Percentiles rank a stretch among this genome's conserved stretches.
Evolutionary conservation across 2,329 filamentous ascomycete genomes (phyloP).

Genomic region (Hymenoscyphus albidus): DNA sequence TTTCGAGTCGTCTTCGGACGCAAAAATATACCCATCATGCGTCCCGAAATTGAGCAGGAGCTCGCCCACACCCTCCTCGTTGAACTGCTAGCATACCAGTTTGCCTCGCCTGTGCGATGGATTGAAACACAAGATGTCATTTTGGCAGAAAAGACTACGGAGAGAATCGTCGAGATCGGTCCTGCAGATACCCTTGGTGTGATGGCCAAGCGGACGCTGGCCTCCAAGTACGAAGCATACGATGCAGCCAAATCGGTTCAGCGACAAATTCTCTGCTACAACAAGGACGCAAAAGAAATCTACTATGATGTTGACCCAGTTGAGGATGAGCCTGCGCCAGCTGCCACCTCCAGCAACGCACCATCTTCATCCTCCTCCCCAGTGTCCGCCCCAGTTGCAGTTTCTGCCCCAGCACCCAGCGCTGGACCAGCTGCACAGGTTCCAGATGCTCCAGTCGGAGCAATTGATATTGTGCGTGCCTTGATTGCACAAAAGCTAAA

Average conservation of each 20-base stretch:
- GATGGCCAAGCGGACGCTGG: constrained; percentile 94
- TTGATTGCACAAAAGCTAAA: constrained; percentile 97
- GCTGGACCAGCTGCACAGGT: constrained; percentile 85
- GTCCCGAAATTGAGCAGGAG: constrained; percentile 98
- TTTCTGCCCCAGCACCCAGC: constrained; percentile 58
- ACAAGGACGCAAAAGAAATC: constrained; percentile 98
- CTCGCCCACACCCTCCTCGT: constrained; percentile 97
- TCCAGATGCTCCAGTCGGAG: constrained; percentile 80
- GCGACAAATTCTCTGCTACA: constrained; percentile 97
- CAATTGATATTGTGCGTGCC: constrained; percentile 82
- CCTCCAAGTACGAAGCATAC: constrained; percentile 97
- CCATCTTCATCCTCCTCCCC: constrained; percentile 35
- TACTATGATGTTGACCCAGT: constrained; percentile 98
- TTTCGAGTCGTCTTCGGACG: constrained; percentile 30
- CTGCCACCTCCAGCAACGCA: constrained; percentile 38
- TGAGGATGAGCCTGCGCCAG: constrained; percentile 77
- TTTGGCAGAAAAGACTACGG: constrained; percentile 89
- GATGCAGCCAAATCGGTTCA: constrained; percentile 95
- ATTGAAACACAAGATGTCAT: constrained; percentile 99
- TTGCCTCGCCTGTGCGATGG: constrained; percentile 98
- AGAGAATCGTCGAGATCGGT: constrained; percentile 96
- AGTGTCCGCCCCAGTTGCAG: constrained; percentile 49
- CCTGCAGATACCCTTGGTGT: constrained; percentile 94
- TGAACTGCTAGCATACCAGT: constrained; percentile 98
- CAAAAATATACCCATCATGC: constrained; percentile 59